A percentile compares a stretch with the other conserved stretches of the same genome.
Evolutionary conservation across 192 early-diverging fungal species (phyloP).

Genomic region (Backusella parvicylindrica): DNA sequence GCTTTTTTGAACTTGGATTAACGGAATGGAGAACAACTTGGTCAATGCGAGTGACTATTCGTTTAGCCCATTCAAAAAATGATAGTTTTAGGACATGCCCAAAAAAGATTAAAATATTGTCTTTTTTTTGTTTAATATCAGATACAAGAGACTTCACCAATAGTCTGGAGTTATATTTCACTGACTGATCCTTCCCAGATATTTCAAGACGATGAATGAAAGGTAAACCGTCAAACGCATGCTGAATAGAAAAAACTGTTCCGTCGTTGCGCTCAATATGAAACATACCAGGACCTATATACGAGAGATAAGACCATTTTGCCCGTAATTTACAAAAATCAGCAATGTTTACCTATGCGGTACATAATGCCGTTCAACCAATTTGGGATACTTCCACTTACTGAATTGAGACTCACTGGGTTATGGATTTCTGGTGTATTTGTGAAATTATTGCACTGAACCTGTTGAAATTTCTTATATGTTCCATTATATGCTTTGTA

Average conservation of each 20-base stretch:
- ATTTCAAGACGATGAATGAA: conserved; percentile 30
- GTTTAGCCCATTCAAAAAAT: background rate
- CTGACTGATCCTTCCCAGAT: background rate
- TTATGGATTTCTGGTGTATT: conserved; percentile 37
- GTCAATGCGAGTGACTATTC: background rate
- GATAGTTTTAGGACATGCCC: conserved; percentile 10
- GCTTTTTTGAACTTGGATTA: background rate
- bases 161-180: conserved; percentile 25
- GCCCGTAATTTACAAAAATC: background rate
- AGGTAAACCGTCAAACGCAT: conserved; percentile 33
- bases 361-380: conserved; percentile 55
- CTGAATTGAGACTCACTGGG: conserved; percentile 19
- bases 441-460: background rate
- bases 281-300: conserved; percentile 26
- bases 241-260: conserved; percentile 20
- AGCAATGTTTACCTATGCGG: conserved; percentile 33
- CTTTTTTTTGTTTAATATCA: background rate
- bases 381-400: conserved; percentile 40
- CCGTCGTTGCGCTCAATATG: conserved; percentile 20
- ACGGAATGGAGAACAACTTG: background rate
- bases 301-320: background rate
- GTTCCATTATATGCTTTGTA: background rate
- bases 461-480: background rate
- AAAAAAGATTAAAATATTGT: background rate
- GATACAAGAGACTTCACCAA: conserved; percentile 15